phyloP scores from a whole-genome alignment of 192 early-diverging fungal genomes.

The Lunasporangiospora selenospora region DNA sequence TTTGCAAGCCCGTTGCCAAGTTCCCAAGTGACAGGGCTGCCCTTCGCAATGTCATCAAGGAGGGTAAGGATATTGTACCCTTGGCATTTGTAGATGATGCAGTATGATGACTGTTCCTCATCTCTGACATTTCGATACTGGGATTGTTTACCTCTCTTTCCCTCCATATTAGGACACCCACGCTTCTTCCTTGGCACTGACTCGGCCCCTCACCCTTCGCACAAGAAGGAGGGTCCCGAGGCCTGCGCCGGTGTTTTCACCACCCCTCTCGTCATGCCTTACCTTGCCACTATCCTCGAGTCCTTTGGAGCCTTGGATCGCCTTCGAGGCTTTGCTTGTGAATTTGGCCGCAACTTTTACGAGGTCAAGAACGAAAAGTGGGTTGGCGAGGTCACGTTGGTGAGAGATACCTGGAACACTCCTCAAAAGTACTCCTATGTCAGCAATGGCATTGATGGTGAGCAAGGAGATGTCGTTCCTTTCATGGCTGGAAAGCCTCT shows the following conservation, averaged over 20 bases:
- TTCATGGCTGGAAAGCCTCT: conserved; percentile 80
- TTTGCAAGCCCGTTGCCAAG: conserved; percentile 99
- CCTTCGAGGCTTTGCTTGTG: conserved; percentile 83
- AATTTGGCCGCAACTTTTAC: conserved; percentile 89
- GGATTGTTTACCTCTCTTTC: background rate
- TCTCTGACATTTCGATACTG: background rate
- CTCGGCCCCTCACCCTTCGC: conserved; percentile 92
- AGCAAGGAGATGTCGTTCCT: conserved; percentile 75
- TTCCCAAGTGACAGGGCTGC: conserved; percentile 91
- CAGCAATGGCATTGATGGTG: conserved; percentile 50
- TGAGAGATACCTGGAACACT: conserved; percentile 52
- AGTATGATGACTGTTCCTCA: background rate
- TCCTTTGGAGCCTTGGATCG: conserved; percentile 83
- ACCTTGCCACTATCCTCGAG: conserved; percentile 90
- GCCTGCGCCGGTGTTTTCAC: conserved; percentile 95
- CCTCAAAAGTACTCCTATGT: conserved; percentile 60
- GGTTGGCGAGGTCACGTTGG: conserved; percentile 50
- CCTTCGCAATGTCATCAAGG: conserved; percentile 78
- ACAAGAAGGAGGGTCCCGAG: conserved; percentile 82
- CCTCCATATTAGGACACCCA: conserved; percentile 71
- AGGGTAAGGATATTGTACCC: conserved; percentile 55
- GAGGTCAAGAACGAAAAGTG: conserved; percentile 64
- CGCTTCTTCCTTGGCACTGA: conserved; percentile 98
- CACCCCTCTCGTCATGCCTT: conserved; percentile 81
- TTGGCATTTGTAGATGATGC: background rate